Evolutionary conservation across 2,329 filamentous ascomycete species (phyloP).

Genomic region (Cercospora zeina): DNA sequence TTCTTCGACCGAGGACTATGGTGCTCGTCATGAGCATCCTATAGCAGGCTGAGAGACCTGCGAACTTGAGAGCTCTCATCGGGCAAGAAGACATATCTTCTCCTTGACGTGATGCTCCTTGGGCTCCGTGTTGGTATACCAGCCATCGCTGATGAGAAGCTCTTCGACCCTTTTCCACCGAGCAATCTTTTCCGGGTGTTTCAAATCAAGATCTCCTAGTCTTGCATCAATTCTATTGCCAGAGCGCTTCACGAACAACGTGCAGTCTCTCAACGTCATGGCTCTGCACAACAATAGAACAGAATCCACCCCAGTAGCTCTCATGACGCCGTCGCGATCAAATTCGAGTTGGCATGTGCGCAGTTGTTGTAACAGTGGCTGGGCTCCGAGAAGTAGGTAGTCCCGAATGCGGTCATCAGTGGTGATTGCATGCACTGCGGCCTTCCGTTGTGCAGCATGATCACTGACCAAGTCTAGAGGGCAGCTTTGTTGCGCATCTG

Average conservation of each 20-base stretch:
- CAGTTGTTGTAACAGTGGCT: constrained; percentile 43
- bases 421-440: constrained; percentile 33
- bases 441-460: constrained; percentile 28
- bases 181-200: constrained; percentile 45
- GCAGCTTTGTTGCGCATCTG: constrained; percentile 42
- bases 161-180: constrained; percentile 48
- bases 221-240: constrained; percentile 42
- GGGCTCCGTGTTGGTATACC: constrained; percentile 43
- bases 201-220: constrained; percentile 51
- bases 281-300: constrained; percentile 41
- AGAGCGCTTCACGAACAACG: constrained; percentile 44
- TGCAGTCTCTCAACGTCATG: constrained; percentile 53
- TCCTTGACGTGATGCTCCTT: constrained; percentile 22
- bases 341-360: constrained; percentile 42
- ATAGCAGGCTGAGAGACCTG: neutral
- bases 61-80: neutral
- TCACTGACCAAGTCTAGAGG: constrained; percentile 46
- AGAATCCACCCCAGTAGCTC: constrained; percentile 10
- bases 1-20: neutral
- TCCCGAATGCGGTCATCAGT: constrained; percentile 30
- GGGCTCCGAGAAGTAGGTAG: constrained; percentile 38
- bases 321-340: constrained; percentile 43
- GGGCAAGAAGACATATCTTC: constrained; percentile 33
- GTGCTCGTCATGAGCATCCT: neutral
- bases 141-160: constrained; percentile 43